Conservation (phyloP, 2,329 filamentous ascomycete species). For the Colletotrichum tabaci region DNA sequence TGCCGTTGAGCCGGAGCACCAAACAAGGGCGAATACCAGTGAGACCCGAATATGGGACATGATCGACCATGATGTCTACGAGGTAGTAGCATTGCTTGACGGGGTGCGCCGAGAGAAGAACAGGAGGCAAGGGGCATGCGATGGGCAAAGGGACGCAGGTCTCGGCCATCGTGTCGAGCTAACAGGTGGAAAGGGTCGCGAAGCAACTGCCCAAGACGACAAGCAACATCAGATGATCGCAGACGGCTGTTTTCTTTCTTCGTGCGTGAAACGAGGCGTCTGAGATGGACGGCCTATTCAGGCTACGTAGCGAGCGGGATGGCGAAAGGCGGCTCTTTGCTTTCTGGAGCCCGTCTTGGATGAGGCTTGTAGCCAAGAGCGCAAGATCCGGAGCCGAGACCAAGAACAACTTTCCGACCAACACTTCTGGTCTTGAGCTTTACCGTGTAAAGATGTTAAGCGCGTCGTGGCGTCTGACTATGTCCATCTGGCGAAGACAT, state of each 20-base stretch:
- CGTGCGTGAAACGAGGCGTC: neutral
- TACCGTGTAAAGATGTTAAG: too few species aligned
- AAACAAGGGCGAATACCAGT: conserved; percentile 2
- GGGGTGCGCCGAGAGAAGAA: neutral
- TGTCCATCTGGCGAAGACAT: neutral
- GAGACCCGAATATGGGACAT: neutral
- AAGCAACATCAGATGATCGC: too few species aligned
- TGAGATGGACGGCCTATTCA: neutral
- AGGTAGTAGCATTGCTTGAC: neutral
- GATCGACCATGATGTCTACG: neutral
- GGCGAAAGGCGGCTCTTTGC: neutral
- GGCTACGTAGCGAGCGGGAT: too few species aligned
- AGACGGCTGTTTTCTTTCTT: neutral
- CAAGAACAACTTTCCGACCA: neutral
- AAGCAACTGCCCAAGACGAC: neutral
- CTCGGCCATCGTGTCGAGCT: neutral
- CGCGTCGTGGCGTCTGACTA: neutral
- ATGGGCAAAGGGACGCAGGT: neutral
- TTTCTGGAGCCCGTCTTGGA: too few species aligned
- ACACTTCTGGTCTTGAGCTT: too few species aligned
- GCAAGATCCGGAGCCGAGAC: neutral
- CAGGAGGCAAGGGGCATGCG: neutral
- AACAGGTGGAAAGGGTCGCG: neutral
- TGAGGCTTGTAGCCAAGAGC: neutral
- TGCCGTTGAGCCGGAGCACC: neutral